These are phyloP conservation scores for Zoysia japonica DNA, from an alignment of 176 grass and related monocot genomes.

Conservation along the genomic window DNA sequence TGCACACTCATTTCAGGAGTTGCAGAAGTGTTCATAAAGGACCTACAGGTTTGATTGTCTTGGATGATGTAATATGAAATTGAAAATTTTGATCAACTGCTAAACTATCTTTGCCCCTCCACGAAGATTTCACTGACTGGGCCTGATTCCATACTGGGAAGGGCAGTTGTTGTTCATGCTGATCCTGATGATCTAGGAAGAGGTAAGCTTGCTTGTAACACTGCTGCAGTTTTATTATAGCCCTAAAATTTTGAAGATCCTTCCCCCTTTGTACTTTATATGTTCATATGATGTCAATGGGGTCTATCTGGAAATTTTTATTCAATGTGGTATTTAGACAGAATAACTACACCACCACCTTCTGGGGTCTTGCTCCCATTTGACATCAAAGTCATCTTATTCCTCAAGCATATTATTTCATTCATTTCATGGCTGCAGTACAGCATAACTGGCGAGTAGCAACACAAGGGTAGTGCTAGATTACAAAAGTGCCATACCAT, in stretches of 20 bases:
- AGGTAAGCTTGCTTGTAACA: conserved; percentile 50
- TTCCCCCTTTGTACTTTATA: neutral
- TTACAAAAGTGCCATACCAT: conserved; percentile 2
- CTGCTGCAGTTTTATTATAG: conserved; percentile 1
- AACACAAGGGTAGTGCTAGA: neutral
- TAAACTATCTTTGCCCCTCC: conserved; percentile 27
- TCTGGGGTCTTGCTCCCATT: neutral
- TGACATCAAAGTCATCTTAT: neutral
- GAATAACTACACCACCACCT: neutral
- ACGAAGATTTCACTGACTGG: conserved; percentile 56
- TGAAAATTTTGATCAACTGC: neutral
- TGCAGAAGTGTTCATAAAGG: conserved; percentile 67
- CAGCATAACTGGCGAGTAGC: neutral
- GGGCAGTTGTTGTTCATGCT: conserved; percentile 71
- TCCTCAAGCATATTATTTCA: neutral
- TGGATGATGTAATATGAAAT: conserved; percentile 5
- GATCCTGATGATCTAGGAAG: conserved; percentile 71
- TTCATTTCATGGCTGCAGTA: neutral
- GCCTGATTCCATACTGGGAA: conserved; percentile 63
- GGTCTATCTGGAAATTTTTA: neutral
- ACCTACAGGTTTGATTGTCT: conserved; percentile 46
- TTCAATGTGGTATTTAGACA: neutral
- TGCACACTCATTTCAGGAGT: conserved; percentile 46
- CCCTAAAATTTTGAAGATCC: neutral
- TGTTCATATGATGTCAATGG: conserved; percentile 2